These are phyloP conservation scores for Solanum tarijense DNA, from an alignment of 257 asterid genomes.

Conservation along the genomic window DNA sequence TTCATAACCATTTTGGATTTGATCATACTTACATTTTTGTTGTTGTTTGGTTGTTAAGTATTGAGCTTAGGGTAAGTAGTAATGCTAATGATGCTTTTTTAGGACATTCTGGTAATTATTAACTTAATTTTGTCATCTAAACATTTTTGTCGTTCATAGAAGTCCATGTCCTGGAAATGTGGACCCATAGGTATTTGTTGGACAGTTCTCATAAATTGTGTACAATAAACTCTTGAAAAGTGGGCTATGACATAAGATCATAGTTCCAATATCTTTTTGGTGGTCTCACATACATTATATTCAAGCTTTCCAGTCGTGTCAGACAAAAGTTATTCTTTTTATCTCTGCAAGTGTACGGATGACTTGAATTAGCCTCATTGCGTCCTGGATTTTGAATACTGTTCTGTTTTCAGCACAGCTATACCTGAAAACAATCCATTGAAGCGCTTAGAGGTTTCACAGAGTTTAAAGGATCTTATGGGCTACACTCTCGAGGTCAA, in stretches of 20 bases:
- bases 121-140: neutral
- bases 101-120: neutral
- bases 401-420: slow-evolving; percentile 27
- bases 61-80: neutral
- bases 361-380: neutral
- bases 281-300: neutral
- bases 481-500: slow-evolving; percentile 72
- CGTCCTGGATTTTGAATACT: slow-evolving; percentile 12
- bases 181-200: neutral
- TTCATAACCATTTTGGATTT: neutral
- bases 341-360: neutral
- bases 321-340: neutral
- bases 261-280: neutral
- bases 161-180: neutral
- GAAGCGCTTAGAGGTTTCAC: slow-evolving; percentile 52
- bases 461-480: slow-evolving; percentile 45
- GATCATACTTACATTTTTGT: neutral
- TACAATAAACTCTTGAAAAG: neutral
- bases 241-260: neutral
- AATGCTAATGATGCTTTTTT: neutral
- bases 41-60: neutral
- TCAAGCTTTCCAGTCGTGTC: neutral
- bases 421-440: slow-evolving; percentile 45
- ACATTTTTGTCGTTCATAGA: neutral
- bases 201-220: neutral